These are phyloP conservation scores for Chloranthus sessilifolius DNA, from an alignment of 164 flowering plant species.

Conservation along the genomic window DNA sequence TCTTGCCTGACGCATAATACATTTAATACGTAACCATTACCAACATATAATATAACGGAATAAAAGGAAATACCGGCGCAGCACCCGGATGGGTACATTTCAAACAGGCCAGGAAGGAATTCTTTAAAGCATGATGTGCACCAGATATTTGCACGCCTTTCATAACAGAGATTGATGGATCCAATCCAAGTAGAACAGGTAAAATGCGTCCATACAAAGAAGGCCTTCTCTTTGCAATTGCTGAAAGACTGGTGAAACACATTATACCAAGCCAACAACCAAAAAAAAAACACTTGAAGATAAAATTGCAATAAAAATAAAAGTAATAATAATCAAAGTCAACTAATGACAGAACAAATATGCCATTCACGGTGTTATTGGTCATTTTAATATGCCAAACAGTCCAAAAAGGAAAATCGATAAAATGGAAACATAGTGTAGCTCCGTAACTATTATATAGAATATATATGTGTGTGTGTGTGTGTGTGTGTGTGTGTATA, in stretches of 20 bases:
- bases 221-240: slow-evolving; percentile 85
- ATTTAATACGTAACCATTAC: not conserved
- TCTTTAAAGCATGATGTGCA: slow-evolving; percentile 60
- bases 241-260: slow-evolving; percentile 60
- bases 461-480: too few species aligned
- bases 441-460: too few species aligned
- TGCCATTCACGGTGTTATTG: too few species aligned
- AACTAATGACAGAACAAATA: too few species aligned
- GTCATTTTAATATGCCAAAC: too few species aligned
- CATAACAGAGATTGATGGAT: slow-evolving; percentile 51
- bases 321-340: not conserved
- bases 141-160: slow-evolving; percentile 59
- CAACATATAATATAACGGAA: not conserved
- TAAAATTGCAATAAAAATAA: not conserved
- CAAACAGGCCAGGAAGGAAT: slow-evolving; percentile 72
- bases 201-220: slow-evolving; percentile 91
- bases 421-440: too few species aligned
- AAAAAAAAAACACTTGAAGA: not conserved
- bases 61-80: slow-evolving; percentile 57
- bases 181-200: slow-evolving; percentile 87
- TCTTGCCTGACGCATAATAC: too few species aligned
- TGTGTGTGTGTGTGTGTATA: too few species aligned
- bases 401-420: too few species aligned
- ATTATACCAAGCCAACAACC: too few species aligned
- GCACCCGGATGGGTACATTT: slow-evolving; percentile 86